These are phyloP conservation scores for Flaveria brownii DNA, from an alignment of 129 eudicot genomes.

Conservation along the genomic window DNA sequence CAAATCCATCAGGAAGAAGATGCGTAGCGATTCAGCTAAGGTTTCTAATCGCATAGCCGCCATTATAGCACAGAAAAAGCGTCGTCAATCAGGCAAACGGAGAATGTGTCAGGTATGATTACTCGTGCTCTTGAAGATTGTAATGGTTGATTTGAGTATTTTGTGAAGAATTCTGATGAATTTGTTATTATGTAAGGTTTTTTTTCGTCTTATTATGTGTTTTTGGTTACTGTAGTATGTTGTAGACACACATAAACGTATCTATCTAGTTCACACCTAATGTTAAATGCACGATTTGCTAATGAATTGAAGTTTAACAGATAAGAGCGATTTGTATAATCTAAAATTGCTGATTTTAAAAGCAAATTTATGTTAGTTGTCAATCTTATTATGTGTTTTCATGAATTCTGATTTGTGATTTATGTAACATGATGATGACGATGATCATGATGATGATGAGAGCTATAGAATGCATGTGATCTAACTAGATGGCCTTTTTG, in stretches of 20 bases:
- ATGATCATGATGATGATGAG: not conserved
- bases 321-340: not conserved
- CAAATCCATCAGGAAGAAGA: constrained; percentile 54
- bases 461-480: not conserved
- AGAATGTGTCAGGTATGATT: constrained; percentile 70
- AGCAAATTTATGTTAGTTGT: not conserved
- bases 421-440: not conserved
- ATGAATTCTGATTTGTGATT: not conserved
- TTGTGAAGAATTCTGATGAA: not conserved
- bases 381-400: not conserved
- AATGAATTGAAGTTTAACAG: not conserved
- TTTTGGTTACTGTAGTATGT: not conserved
- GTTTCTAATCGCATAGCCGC: constrained; percentile 83
- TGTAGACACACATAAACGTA: not conserved
- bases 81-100: constrained; percentile 91
- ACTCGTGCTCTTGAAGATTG: not conserved
- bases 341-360: not conserved
- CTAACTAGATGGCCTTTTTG: not conserved
- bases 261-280: not conserved
- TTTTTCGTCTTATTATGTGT: not conserved
- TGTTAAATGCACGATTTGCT: too few species aligned
- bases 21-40: constrained; percentile 49
- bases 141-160: not conserved
- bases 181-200: not conserved
- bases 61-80: constrained; percentile 90